Evolutionary conservation across 768 basidiomycete species (phyloP), one percentile per base, ranked within the genome.

Genomic region (Xerocomellus amylosporus): DNA sequence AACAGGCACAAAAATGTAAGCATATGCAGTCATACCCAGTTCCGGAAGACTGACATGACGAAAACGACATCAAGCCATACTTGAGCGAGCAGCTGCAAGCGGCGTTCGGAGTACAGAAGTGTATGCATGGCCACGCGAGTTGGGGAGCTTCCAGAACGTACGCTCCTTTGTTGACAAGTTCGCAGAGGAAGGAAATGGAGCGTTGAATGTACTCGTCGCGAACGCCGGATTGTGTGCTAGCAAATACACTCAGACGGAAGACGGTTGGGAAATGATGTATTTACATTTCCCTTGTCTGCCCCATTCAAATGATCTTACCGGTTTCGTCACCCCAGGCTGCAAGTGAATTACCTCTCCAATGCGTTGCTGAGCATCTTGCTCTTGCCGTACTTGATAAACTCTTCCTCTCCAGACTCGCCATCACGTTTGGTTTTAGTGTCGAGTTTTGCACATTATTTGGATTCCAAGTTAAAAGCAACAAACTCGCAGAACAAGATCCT

Each of bases 201-300:
- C 55, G 8, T 58, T 75, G 36, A 65, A 74, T 36, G 51, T 66
- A 2, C 54, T 77, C 19, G 56, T 74, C 20, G 62, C 63, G 6
- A 73, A 72, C 38, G 74, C 72, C 2, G 73, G 68, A 8, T 48
- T 65, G 8, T 49, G 59, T 2, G 15, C 19, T 1, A 2, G 1
- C 0, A 37, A 49, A 1, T 73, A 74, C 37, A 31, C 56, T n/a
- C 52, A 58, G n/a, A 76, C 76, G 0, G 38, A 55, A 2, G 81
- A 83, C 55, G 79, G 77, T 8, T 82, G 77, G 77, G 81, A 83
- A 58, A 26, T 62, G 30, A 67, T 59, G 81, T 80, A 53, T 26
- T 66, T 62, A 15, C 34, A n/a, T 22, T 39, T 6, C 8, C 41
- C 1, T 47, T 30, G 9, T 42, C 52, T n/a, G 8, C 30, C 22